These are phyloP conservation scores for Penicillium sp. DNA, from an alignment of 2,329 filamentous ascomycete genomes.

Conservation along the genomic window DNA sequence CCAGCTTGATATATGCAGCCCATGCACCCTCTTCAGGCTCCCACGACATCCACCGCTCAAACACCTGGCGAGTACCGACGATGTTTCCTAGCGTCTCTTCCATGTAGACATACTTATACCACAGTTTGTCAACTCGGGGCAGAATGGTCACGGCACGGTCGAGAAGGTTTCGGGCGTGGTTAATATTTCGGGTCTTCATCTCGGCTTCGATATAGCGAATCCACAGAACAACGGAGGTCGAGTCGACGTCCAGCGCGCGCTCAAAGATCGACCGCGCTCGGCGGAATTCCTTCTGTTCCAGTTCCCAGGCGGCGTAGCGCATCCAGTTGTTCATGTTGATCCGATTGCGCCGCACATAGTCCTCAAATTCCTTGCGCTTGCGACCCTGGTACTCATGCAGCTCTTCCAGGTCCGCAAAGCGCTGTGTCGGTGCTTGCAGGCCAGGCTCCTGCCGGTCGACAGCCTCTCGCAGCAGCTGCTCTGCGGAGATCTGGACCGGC, in stretches of 20 bases:
- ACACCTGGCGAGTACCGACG: conserved; percentile 84
- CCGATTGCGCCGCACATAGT: conserved; percentile 91
- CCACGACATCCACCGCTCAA: conserved; percentile 98
- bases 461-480: conserved; percentile 94
- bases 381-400: conserved; percentile 95
- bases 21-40: conserved; percentile 94
- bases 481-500: conserved; percentile 85
- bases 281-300: conserved; percentile 95
- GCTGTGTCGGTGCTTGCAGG: conserved; percentile 84
- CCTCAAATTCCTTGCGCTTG: conserved; percentile 94
- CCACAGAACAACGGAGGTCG: conserved; percentile 82
- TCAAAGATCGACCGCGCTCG: conserved; percentile 92
- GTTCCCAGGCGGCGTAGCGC: conserved; percentile 93
- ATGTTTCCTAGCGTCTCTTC: conserved; percentile 97
- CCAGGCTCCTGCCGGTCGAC: conserved; percentile 90
- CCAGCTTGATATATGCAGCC: conserved; percentile 93
- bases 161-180: conserved; percentile 88
- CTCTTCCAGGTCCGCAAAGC: conserved; percentile 94
- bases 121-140: conserved; percentile 88
- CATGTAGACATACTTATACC: conserved; percentile 99
- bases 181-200: conserved; percentile 94
- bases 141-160: conserved; percentile 91
- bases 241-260: conserved; percentile 84
- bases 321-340: conserved; percentile 99
- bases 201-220: conserved; percentile 91